Evolutionary conservation across 345 rosid species (phyloP).

Genomic region (Boechera retrofracta): DNA sequence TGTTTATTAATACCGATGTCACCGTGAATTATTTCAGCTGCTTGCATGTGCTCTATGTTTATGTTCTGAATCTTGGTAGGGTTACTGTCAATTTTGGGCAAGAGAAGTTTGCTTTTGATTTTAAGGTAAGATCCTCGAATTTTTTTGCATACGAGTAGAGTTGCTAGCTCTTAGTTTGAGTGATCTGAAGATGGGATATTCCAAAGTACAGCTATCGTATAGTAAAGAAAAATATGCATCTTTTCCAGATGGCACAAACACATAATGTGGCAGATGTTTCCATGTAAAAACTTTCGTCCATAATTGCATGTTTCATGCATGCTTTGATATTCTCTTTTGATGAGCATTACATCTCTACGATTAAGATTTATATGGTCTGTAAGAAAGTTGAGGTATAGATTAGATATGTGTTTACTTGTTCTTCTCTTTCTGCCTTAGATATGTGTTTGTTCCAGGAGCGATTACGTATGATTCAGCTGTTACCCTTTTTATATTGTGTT

Average conservation of each 20-base stretch:
- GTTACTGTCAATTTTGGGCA: conserved; percentile 88
- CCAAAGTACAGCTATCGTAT: not conserved
- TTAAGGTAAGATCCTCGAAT: conserved; percentile 57
- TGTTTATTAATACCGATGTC: not conserved
- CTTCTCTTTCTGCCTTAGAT: not conserved
- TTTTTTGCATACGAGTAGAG: not conserved
- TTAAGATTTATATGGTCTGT: conserved; percentile 6
- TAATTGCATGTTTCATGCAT: not conserved
- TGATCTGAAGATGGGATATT: not conserved
- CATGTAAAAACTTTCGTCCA: not conserved
- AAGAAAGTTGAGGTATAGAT: not conserved
- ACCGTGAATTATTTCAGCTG: not conserved
- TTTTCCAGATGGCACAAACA: conserved; percentile 3
- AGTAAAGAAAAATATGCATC: not conserved
- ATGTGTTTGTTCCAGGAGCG: conserved; percentile 1
- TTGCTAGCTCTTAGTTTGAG: not conserved
- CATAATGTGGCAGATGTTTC: not conserved
- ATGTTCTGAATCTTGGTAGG: conserved; percentile 56
- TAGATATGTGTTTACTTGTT: not conserved
- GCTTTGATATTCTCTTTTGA: not conserved
- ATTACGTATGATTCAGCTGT: conserved; percentile 18
- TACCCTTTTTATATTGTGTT: conserved; percentile 13
- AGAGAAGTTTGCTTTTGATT: conserved; percentile 77
- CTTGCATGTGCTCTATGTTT: not conserved
- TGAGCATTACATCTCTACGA: not conserved